Percentiles rank a stretch among this genome's conserved stretches.
phyloP scores from a whole-genome alignment of 192 early-diverging fungal species.

The Bifiguratus adelaidae region DNA sequence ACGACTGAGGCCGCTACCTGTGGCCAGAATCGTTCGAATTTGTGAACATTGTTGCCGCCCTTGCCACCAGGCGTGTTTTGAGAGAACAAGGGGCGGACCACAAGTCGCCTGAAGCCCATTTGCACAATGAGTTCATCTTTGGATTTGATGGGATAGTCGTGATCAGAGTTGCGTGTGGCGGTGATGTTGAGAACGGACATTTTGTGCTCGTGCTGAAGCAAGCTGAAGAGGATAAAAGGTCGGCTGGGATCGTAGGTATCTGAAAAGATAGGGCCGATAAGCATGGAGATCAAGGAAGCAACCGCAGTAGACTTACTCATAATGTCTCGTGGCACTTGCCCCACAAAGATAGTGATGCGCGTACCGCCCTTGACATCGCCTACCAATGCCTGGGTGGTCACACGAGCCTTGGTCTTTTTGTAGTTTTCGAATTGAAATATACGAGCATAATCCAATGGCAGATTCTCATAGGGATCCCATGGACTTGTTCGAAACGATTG shows the following conservation, averaged over 20 bases:
- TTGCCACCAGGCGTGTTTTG: constrained; percentile 69
- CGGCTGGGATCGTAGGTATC: constrained; percentile 33
- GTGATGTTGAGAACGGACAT: constrained; percentile 79
- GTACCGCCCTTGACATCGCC: constrained; percentile 46
- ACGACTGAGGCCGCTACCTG: constrained; percentile 61
- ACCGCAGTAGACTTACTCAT: constrained; percentile 15
- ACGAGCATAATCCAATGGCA: constrained; percentile 90
- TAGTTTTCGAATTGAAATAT: constrained; percentile 97
- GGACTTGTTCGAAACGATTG: constrained; percentile 90
- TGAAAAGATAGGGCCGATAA: constrained; percentile 5
- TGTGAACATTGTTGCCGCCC: constrained; percentile 85
- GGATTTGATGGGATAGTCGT: constrained; percentile 72
- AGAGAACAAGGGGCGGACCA: constrained; percentile 81
- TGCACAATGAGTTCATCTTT: constrained; percentile 88
- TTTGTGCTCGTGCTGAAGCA: constrained; percentile 83
- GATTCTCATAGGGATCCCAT: constrained; percentile 98
- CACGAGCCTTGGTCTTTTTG: constrained; percentile 64
- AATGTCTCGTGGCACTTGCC: constrained; percentile 52
- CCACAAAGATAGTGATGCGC: constrained; percentile 64
- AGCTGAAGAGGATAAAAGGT: constrained; percentile 43
- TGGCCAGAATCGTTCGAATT: constrained; percentile 88
- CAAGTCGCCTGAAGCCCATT: constrained; percentile 82
- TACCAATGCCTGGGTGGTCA: constrained; percentile 42
- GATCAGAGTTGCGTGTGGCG: constrained; percentile 60
- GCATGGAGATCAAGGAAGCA: background rate